These are phyloP conservation scores for Gossypium lobatum DNA, from an alignment of 441 rosid species.

Conservation along the genomic window DNA sequence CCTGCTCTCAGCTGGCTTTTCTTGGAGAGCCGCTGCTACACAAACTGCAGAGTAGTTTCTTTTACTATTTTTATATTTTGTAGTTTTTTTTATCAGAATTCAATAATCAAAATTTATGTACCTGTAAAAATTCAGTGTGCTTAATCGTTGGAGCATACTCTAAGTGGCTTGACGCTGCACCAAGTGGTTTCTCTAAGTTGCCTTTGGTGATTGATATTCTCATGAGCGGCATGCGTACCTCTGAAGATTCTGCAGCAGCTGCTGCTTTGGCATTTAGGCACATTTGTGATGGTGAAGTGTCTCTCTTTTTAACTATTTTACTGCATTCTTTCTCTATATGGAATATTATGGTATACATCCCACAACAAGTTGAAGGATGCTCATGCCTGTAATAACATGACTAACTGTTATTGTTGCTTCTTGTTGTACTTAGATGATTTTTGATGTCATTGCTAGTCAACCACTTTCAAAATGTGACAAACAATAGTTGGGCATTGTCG, in stretches of 20 bases:
- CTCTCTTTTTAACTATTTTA: background rate
- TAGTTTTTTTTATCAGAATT: constrained; percentile 15
- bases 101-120: constrained; percentile 17
- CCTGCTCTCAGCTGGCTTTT: background rate
- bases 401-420: background rate
- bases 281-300: constrained; percentile 74
- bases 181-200: constrained; percentile 63
- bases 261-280: constrained; percentile 96
- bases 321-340: constrained; percentile 8
- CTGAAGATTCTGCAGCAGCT: constrained; percentile 97
- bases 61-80: constrained; percentile 9
- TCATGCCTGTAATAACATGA: background rate
- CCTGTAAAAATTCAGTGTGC: constrained; percentile 60
- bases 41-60: constrained; percentile 14
- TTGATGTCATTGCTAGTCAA: background rate
- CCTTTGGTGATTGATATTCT: constrained; percentile 74
- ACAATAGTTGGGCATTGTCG: background rate
- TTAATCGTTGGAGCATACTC: constrained; percentile 94
- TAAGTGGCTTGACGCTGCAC: constrained; percentile 88
- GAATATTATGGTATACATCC: constrained; percentile 1
- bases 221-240: constrained; percentile 86
- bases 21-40: constrained; percentile 5
- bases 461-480: background rate
- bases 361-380: background rate
- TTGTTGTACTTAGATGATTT: constrained; percentile 1